Percentiles rank a stretch among this genome's conserved stretches.
These are phyloP conservation scores for Globisporangium spiculum DNA, from an alignment of 352 stramenopile species.

Conservation along the genomic window DNA sequence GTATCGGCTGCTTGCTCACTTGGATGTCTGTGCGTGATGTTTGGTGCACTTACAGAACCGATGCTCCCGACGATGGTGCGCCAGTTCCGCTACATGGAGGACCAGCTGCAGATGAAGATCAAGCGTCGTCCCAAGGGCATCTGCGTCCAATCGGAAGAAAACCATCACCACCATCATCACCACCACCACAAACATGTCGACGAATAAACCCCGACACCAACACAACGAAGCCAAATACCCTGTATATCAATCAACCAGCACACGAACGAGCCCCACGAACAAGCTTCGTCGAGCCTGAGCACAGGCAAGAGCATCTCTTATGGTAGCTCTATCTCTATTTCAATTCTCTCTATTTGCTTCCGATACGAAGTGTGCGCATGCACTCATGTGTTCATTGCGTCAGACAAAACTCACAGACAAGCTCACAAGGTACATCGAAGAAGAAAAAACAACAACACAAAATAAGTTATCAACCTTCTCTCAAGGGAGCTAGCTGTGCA, in stretches of 20 bases:
- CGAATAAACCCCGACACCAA: background rate
- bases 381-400: background rate
- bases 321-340: background rate
- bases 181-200: background rate
- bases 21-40: slow-evolving; percentile 4
- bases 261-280: background rate
- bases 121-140: slow-evolving; percentile 52
- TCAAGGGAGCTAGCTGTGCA: background rate
- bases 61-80: slow-evolving; percentile 75
- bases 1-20: slow-evolving; percentile 1
- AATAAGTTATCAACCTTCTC: background rate
- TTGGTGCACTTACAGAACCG: slow-evolving; percentile 33
- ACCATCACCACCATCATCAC: slow-evolving; percentile 8
- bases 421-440: background rate
- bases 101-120: slow-evolving; percentile 64
- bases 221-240: background rate
- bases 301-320: too few relatives aligned
- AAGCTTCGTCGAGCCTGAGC: background rate
- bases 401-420: background rate
- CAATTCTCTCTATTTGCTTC: slow-evolving; percentile 1
- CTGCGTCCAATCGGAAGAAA: slow-evolving; percentile 31
- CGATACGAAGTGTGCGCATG: background rate
- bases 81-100: slow-evolving; percentile 77
- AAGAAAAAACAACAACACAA: background rate
- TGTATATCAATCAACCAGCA: background rate